Evolutionary conservation across 2,329 filamentous ascomycete species (phyloP), one percentile per base, ranked within the genome.

Genomic region (Paracoccidioides brasiliensis): DNA sequence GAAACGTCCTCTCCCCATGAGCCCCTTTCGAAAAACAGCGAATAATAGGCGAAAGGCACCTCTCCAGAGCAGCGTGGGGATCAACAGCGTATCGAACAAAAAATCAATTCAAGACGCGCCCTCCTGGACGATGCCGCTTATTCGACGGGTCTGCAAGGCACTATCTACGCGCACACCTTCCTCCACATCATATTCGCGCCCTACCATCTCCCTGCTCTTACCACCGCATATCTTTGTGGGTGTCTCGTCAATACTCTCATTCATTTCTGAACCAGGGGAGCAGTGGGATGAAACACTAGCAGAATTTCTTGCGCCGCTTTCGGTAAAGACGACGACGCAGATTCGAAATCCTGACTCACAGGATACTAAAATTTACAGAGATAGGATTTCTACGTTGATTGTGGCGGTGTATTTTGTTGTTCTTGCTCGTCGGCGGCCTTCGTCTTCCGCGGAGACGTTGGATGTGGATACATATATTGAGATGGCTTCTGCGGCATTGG

Each of bases 141-240:
- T 88, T 7, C 79, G 85, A 30, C 78, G 78, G 56, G 69, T 94
- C 9, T 85, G 85, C 66, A 77, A 76, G 42, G 76, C 79, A 30
- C 76, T 88, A 8, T 75, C 77, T 0, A 80, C 82, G 0, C 76
- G 79, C 5, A 67, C 70, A 37, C 66, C 69, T 5, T 63, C 66
- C 14, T 69, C 66, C 56, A 68, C 63, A 35, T 63, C 66, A 28
- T 67, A 64, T 64, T 71, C 69, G 8, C 65, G 69, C 7, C 68
- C 68, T 28, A 65, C 69, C 7, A 67, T 72, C 3, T 72, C 70
- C 1, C 61, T 66, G 33, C 76, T 74, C 3, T 78, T 90, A 3
- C 81, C 81, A 0, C 85, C 86, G 0, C 86, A 89, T 54, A 79
- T 94, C 0, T 80, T 88, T 51, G 84, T 87, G 0, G 89, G 87